phyloP scores from a whole-genome alignment of 139 green algal genomes.

The Chlorella sp. region DNA sequence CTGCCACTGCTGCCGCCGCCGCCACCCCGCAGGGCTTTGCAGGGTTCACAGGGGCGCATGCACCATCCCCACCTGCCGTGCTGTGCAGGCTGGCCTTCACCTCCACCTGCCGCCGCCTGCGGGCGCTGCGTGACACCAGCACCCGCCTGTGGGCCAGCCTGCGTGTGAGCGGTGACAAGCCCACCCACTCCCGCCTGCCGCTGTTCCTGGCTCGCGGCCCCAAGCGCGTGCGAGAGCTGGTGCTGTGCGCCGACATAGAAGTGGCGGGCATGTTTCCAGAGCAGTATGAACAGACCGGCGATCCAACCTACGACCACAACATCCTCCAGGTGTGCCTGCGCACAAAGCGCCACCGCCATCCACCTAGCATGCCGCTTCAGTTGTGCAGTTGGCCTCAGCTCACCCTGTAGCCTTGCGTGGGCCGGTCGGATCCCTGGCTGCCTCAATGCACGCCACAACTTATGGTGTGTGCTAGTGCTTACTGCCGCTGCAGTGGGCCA shows the following conservation, averaged over 20 bases:
- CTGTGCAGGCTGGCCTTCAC: background rate
- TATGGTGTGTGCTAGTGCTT: too few species aligned
- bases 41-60: too few species aligned
- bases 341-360: background rate
- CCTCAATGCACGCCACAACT: too few species aligned
- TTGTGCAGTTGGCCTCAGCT: too few species aligned
- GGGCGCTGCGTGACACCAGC: background rate
- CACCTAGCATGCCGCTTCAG: too few species aligned
- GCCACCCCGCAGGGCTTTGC: too few species aligned
- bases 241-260: background rate
- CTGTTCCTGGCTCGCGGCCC: background rate
- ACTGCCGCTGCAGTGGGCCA: background rate
- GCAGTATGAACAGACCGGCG: background rate
- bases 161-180: background rate
- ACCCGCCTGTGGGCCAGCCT: background rate
- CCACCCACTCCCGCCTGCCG: background rate
- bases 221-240: background rate
- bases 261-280: background rate
- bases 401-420: too few species aligned
- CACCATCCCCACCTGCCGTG: too few species aligned
- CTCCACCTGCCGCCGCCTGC: background rate
- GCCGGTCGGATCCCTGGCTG: too few species aligned
- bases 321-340: background rate
- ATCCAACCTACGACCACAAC: background rate
- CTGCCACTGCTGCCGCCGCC: too few species aligned